A percentile compares a stretch with the other conserved stretches of the same genome.
Conservation (phyloP, 2,329 filamentous ascomycete genomes). For the Aspergillus latus region DNA sequence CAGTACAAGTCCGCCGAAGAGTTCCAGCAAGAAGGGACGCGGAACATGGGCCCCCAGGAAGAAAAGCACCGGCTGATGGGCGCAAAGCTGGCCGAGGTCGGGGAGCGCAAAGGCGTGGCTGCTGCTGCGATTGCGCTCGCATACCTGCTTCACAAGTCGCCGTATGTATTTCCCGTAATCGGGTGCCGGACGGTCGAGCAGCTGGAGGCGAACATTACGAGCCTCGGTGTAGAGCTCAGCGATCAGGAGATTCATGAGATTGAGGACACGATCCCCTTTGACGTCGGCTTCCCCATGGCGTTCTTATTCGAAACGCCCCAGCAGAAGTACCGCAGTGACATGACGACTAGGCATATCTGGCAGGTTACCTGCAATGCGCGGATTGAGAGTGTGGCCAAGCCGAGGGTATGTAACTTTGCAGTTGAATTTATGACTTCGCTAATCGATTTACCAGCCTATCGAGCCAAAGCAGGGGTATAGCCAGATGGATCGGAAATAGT, state of each 20-base stretch:
- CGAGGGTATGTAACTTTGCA: no score
- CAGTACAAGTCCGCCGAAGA: neutral
- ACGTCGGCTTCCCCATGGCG: constrained; percentile 1
- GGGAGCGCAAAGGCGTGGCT: neutral
- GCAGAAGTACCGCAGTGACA: neutral
- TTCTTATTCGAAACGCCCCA: neutral
- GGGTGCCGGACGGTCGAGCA: constrained; percentile 1
- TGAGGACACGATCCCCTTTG: neutral
- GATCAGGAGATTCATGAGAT: neutral
- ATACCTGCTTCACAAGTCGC: constrained; percentile 7
- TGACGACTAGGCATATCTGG: constrained; percentile 3
- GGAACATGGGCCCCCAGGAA: neutral
- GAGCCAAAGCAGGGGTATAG: constrained; percentile 2
- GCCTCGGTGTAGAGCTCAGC: neutral
- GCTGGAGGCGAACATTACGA: neutral
- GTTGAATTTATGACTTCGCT: no score
- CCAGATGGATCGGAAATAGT: neutral
- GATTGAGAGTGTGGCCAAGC: neutral
- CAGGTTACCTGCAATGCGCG: neutral
- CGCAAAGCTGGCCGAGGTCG: neutral
- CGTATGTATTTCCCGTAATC: constrained; percentile 3
- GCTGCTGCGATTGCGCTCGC: neutral
- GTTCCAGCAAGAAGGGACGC: neutral
- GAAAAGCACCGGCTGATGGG: neutral
- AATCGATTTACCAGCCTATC: neutral